These are phyloP conservation scores for Paramecium caudatum DNA, from an alignment of 73 alveolate genomes.

Conservation along the genomic window DNA sequence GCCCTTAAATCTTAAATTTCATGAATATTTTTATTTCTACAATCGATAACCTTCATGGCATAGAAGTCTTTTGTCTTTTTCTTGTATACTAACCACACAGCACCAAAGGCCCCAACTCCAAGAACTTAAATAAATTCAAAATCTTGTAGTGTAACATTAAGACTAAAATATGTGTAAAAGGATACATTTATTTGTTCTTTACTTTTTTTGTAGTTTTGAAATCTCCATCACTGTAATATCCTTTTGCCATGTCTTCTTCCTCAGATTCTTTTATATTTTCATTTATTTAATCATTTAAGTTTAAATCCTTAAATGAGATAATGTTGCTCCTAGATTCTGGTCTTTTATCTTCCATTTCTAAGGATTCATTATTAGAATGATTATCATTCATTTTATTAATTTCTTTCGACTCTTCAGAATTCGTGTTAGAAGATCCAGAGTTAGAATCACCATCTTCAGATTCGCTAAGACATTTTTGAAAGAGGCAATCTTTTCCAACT, in stretches of 20 bases:
- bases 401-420: background rate
- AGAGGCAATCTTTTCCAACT: background rate
- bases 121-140: slow-evolving; percentile 67
- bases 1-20: slow-evolving; percentile 66
- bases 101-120: slow-evolving; percentile 77
- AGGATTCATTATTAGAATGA: background rate
- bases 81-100: slow-evolving; percentile 76
- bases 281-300: background rate
- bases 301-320: slow-evolving; percentile 19
- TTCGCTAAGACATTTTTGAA: background rate
- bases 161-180: background rate
- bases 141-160: slow-evolving; percentile 43
- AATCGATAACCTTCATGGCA: slow-evolving; percentile 72
- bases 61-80: slow-evolving; percentile 72
- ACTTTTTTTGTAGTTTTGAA: background rate
- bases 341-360: background rate
- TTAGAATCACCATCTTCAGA: background rate
- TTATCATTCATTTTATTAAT: background rate
- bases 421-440: background rate
- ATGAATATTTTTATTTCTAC: slow-evolving; percentile 45
- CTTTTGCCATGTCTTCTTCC: background rate
- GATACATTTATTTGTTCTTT: slow-evolving; percentile 55
- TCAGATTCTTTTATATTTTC: background rate
- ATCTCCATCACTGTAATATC: slow-evolving; percentile 66
- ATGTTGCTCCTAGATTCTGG: background rate